Evolutionary conservation across 495 filamentous ascomycete species (phyloP).

Genomic region (Neurospora tetraspora): DNA sequence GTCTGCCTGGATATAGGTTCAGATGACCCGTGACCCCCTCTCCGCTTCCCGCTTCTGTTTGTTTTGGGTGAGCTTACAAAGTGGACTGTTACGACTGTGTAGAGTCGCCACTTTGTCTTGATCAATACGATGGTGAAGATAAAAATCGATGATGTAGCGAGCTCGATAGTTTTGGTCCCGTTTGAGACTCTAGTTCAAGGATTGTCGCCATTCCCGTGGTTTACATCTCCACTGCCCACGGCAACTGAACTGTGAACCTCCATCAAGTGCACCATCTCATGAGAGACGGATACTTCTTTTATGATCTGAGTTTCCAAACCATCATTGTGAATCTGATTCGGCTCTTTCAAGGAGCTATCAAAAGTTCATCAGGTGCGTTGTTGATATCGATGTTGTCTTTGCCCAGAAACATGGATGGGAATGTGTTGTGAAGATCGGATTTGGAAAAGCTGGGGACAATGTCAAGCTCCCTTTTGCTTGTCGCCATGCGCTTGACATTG

Average conservation of each 20-base stretch:
- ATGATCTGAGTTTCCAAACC: too few species aligned
- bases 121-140: background rate
- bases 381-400: background rate
- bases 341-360: too few species aligned
- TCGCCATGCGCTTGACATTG: background rate
- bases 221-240: background rate
- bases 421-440: background rate
- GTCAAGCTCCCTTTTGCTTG: too few species aligned
- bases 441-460: background rate
- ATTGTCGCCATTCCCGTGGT: background rate
- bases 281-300: too few species aligned
- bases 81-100: background rate
- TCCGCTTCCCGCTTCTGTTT: background rate
- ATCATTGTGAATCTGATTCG: too few species aligned
- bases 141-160: background rate
- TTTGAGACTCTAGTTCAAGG: background rate
- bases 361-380: background rate
- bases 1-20: background rate
- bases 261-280: background rate
- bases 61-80: background rate
- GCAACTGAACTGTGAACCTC: background rate
- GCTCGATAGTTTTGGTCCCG: background rate
- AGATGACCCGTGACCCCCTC: background rate
- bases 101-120: background rate
- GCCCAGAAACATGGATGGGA: background rate